Evolutionary conservation across 1,284 basidiomycete species (phyloP).

Genomic region (Fomitopsis pinicola): DNA sequence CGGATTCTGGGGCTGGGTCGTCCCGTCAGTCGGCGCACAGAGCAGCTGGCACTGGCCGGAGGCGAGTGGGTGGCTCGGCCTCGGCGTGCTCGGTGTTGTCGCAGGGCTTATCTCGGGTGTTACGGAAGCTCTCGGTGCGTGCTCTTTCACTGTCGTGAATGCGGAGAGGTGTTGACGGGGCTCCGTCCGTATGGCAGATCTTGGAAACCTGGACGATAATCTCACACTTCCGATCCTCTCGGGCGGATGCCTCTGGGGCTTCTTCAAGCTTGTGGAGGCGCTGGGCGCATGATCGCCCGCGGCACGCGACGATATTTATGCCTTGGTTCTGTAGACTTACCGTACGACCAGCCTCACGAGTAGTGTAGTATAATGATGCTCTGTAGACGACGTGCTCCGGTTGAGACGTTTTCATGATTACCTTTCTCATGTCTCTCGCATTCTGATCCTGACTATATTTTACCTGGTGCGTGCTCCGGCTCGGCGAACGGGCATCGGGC

Average conservation of each 20-base stretch:
- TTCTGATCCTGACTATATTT: too few relatives aligned
- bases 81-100: conserved; percentile 55
- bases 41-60: conserved; percentile 52
- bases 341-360: background rate
- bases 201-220: conserved; percentile 91
- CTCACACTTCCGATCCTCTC: conserved; percentile 89
- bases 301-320: background rate
- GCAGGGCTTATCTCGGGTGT: conserved; percentile 79
- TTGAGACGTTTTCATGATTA: background rate
- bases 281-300: background rate
- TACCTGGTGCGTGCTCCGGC: background rate
- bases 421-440: background rate
- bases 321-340: background rate
- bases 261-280: conserved; percentile 42
- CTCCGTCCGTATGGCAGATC: conserved; percentile 46
- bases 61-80: conserved; percentile 45
- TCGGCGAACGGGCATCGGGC: background rate
- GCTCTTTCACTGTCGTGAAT: background rate
- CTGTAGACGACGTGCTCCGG: background rate
- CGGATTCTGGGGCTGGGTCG: conserved; percentile 75
- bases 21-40: conserved; percentile 37
- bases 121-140: conserved; percentile 79
- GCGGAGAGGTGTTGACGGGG: background rate
- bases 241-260: conserved; percentile 72
- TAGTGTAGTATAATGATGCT: background rate